Conservation (phyloP, 768 basidiomycete genomes). For the Mycena galopus region DNA sequence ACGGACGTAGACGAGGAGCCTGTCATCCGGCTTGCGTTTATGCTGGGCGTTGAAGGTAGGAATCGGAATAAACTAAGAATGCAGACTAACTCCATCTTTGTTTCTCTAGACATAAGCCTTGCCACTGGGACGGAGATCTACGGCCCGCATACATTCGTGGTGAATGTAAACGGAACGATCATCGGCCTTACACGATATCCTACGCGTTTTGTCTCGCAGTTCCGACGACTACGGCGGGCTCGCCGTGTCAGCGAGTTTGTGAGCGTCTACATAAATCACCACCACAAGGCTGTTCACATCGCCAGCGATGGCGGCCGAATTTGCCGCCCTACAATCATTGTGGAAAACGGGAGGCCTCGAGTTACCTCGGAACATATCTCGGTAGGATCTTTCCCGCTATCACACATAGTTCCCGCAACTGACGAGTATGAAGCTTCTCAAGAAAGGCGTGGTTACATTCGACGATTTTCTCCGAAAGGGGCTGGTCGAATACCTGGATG, state of each 20-base stretch:
- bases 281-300: slow-evolving; percentile 95
- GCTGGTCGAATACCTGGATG: slow-evolving; percentile 97
- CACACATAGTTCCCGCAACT: slow-evolving; percentile 9
- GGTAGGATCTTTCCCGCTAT: slow-evolving; percentile 57
- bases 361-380: slow-evolving; percentile 85
- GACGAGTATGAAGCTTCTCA: slow-evolving; percentile 70
- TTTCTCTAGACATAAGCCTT: slow-evolving; percentile 81
- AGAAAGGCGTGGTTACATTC: slow-evolving; percentile 82
- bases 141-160: slow-evolving; percentile 90
- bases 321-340: slow-evolving; percentile 97
- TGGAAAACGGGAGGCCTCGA: slow-evolving; percentile 82
- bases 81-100: slow-evolving; percentile 24
- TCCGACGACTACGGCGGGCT: slow-evolving; percentile 92
- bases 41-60: slow-evolving; percentile 97
- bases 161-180: slow-evolving; percentile 97
- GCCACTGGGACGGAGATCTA: slow-evolving; percentile 97
- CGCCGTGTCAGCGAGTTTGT: slow-evolving; percentile 96
- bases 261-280: slow-evolving; percentile 94
- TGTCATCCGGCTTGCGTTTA: slow-evolving; percentile 87
- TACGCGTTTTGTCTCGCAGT: slow-evolving; percentile 86
- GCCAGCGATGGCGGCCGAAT: slow-evolving; percentile 98
- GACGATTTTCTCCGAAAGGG: slow-evolving; percentile 95
- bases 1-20: slow-evolving; percentile 98
- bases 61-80: not conserved
- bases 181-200: slow-evolving; percentile 93